Evolutionary conservation across 805 yeast genomes (phyloP), one percentile per base, ranked within the genome.

Genomic region (Saturnispora bothae): DNA sequence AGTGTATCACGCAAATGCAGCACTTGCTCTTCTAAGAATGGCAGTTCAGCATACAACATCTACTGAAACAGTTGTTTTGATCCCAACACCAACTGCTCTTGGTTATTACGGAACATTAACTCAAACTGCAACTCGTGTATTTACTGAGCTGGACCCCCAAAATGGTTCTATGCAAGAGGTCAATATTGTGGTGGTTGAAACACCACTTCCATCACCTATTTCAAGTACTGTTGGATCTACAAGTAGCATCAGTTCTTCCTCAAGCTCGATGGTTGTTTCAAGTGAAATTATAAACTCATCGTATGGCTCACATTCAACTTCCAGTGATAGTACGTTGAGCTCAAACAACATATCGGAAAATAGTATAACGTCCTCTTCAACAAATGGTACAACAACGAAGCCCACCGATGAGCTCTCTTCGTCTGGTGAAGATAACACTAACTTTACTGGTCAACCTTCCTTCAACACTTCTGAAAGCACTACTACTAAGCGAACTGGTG

Each of bases 1-100:
- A n/a, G n/a, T n/a, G n/a, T n/a, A n/a, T n/a, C n/a, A n/a, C n/a
- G n/a, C n/a, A n/a, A n/a, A n/a, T n/a, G n/a, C n/a, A n/a, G n/a
- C n/a, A n/a, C n/a, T n/a, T n/a, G n/a, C n/a, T n/a, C n/a, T n/a
- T n/a, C n/a, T n/a, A n/a, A n/a, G n/a, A n/a, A n/a, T n/a, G n/a
- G n/a, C n/a, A n/a, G n/a, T n/a, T n/a, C n/a, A 23, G 12, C 7
- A 13, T 13, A 18, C n/a, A 9, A 31, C 34, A 9, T 33, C 36
- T 14, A 22, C 17, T 25, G 36, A 33, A 14, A 26, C 20, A 15
- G 36, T 30, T 3, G 30, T 27, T 17, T 33, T 33, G 27, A 33
- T 33, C 17, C 36, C 36, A 25, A 33, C 36, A 5, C 36, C 36
- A 16, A 33, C 20, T 9, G 36, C 19, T 17, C 16, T 25, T 33